Conservation (phyloP, 2,329 filamentous ascomycete genomes). For the Sphaerostilbella broomeana region DNA sequence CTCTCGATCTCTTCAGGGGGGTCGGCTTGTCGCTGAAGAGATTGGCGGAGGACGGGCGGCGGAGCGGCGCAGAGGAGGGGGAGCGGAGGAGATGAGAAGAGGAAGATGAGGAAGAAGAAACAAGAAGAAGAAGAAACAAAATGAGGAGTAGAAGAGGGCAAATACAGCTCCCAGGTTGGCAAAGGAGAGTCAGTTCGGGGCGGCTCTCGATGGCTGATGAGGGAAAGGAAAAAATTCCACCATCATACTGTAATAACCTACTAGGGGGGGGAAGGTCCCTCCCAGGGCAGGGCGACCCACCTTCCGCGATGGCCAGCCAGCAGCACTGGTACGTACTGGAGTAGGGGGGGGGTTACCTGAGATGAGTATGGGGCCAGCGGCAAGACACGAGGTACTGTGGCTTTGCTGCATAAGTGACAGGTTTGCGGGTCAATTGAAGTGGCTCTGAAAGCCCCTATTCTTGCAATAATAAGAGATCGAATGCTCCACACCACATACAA, state of each 20-base stretch:
- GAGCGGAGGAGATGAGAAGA: conserved; percentile 11
- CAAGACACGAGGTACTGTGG: conserved; percentile 5
- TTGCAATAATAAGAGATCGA: conserved; percentile 1
- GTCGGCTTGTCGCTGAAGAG: too few relatives aligned
- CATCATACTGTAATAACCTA: conserved; percentile 13
- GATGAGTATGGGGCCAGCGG: conserved; percentile 8
- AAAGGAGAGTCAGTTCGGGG: conserved; percentile 13
- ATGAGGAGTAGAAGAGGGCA: conserved; percentile 12
- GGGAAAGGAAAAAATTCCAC: conserved; percentile 15
- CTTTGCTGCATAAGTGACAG: conserved; percentile 12
- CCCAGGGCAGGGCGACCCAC: conserved; percentile 3
- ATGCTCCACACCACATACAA: too few relatives aligned
- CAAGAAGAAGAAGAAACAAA: too few relatives aligned
- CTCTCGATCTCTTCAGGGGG: too few relatives aligned
- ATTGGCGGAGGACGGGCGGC: conserved; percentile 3
- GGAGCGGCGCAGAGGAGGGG: neutral
- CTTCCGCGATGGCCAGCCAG: neutral
- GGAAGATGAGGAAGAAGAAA: too few relatives aligned
- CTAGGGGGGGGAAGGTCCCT: conserved; percentile 9
- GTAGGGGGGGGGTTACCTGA: conserved; percentile 1
- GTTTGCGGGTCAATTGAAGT: neutral
- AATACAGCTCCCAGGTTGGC: too few relatives aligned
- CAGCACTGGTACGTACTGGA: neutral
- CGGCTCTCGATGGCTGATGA: conserved; percentile 14
- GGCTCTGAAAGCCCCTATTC: conserved; percentile 9